phyloP scores from a whole-genome alignment of 208 protist genomes.

The Leishmania mexicana region DNA sequence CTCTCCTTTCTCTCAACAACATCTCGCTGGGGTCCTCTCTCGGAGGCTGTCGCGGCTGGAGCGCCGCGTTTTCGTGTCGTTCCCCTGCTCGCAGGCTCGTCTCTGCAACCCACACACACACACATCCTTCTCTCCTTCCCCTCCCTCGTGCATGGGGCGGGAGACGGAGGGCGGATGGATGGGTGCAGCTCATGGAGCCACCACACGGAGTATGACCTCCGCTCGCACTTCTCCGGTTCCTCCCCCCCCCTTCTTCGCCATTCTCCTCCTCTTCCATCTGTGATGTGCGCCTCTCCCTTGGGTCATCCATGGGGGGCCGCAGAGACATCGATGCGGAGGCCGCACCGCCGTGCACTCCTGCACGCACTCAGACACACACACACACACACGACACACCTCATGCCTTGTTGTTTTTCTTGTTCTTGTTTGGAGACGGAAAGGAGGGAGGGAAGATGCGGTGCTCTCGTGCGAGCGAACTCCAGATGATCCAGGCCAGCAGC shows the following conservation, averaged over 20 bases:
- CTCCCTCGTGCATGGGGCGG: not conserved
- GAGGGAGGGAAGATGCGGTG: not conserved
- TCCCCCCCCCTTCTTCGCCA: not conserved
- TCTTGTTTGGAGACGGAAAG: too few relatives aligned
- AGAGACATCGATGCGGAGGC: too few relatives aligned
- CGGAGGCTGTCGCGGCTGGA: not conserved
- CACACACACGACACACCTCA: not conserved
- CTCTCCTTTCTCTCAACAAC: not conserved
- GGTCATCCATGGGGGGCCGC: too few relatives aligned
- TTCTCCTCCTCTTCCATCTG: not conserved
- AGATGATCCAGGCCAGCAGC: not conserved
- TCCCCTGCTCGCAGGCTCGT: not conserved
- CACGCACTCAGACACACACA: too few relatives aligned
- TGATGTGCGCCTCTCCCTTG: not conserved
- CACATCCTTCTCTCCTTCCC: not conserved
- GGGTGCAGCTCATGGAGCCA: not conserved
- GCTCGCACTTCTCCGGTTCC: not conserved
- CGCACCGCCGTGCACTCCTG: too few relatives aligned
- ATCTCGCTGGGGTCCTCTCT: not conserved
- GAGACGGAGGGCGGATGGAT: not conserved
- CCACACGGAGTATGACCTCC: not conserved
- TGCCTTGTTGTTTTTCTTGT: not conserved
- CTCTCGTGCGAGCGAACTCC: not conserved
- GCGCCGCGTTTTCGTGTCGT: not conserved
- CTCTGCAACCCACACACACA: not conserved